Base-by-base conservation (phyloP, 148 eudicot genomes). In the Amaranthus palmeri region DNA sequence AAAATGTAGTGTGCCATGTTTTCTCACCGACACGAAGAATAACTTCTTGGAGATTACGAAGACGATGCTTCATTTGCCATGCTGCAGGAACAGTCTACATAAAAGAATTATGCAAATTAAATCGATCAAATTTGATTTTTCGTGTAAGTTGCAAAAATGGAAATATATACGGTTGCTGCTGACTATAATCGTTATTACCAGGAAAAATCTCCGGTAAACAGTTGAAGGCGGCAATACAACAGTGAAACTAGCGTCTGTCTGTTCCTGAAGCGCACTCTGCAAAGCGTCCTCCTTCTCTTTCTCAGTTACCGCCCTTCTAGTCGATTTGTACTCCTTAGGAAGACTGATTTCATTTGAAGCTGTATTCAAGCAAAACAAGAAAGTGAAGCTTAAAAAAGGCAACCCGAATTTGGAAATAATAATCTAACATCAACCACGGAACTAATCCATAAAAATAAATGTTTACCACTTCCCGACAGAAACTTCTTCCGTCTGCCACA, bases 151-250 rank as follows among this genome's bases (percentile, higher is more conserved):
- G 36, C 36, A 25, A 25, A 25, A 25, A 25, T 25, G 2, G 36
- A 25, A 8, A 59, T 9, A 13, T 10, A 4, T 25, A 25, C 13
- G 0, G 42, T 48, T 49, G 11, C 44, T 49, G 42, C 36, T 25
- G 36, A 25, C 2, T 25, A 25, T 25, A 25, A 25, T 25, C 2
- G 7, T 58, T 12, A n/a, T 36, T 78, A 78, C 81, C 81, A 78
- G 42, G 73, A 59, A 72, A 64, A 53, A 75, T 62, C 74, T 72
- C 68, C 17, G 67, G 67, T 71, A 71, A 71, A 81, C 81, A 71
- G 43, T 7, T 46, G 79, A 54, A 45, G 76, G 81, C 41, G 74
- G 73, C 81, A 81, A 61, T 36, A 67, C 71, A 4, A 48, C 70
- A 17, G 68, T 43, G 66, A 78, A 81, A 69, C 79, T 72, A 17